Conservation (phyloP, 2,329 filamentous ascomycete species). For the Alternaria tenuissima region DNA sequence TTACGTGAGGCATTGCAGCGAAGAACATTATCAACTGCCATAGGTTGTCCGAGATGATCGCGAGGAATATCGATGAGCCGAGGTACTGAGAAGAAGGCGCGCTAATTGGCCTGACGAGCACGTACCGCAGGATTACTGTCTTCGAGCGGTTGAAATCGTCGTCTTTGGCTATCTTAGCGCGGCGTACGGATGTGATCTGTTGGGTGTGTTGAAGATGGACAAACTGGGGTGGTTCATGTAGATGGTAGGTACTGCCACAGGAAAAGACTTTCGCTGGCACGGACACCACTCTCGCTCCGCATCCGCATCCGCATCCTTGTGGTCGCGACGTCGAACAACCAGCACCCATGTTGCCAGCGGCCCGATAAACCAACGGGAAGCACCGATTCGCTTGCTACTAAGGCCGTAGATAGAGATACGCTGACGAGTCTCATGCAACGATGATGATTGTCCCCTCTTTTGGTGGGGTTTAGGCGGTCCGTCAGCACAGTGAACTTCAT, state of each 20-base stretch:
- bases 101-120: neutral
- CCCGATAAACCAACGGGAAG: neutral
- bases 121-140: neutral
- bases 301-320: neutral
- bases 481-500: conserved; percentile 2
- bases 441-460: neutral
- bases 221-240: neutral
- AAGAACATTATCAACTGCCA: neutral
- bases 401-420: neutral
- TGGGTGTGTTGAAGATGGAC: neutral
- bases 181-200: neutral
- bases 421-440: neutral
- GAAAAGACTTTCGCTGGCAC: neutral
- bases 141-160: neutral
- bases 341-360: neutral
- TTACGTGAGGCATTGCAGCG: neutral
- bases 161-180: neutral
- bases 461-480: neutral
- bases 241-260: neutral
- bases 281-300: neutral
- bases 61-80: neutral
- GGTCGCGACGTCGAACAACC: neutral
- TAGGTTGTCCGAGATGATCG: neutral
- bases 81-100: neutral
- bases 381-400: neutral